phyloP scores from a whole-genome alignment of 495 filamentous ascomycete species.

The Penicillium coprophilum region DNA sequence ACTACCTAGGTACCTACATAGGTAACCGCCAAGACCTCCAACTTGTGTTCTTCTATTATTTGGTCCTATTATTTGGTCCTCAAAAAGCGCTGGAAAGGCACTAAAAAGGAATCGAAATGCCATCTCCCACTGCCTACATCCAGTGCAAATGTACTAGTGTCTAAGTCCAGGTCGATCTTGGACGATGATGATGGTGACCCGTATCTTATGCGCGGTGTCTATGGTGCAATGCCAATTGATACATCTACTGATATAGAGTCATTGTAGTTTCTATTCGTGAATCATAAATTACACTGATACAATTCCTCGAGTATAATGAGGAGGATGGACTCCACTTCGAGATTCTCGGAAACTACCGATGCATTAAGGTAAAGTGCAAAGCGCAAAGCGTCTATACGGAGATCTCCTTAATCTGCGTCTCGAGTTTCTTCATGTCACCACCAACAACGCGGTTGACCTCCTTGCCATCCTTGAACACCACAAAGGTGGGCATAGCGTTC shows the following conservation, averaged over 20 bases:
- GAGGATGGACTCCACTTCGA: background rate
- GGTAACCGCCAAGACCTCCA: background rate
- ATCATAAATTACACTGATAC: background rate
- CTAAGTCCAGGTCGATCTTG: too few relatives aligned
- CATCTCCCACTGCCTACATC: background rate
- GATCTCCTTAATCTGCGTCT: conserved; percentile 43
- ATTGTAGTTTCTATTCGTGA: background rate
- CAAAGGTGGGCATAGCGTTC: conserved; percentile 89
- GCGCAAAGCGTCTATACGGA: conserved; percentile 7
- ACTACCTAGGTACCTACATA: background rate
- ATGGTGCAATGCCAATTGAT: background rate
- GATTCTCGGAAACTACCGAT: background rate
- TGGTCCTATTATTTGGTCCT: background rate
- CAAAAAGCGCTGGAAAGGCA: background rate
- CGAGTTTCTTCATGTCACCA: conserved; percentile 63
- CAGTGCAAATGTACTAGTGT: background rate
- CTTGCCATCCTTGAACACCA: conserved; percentile 72
- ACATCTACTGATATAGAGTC: background rate
- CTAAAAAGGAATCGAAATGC: conserved; percentile 3
- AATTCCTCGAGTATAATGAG: background rate
- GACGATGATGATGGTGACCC: background rate
- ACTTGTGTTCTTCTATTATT: background rate
- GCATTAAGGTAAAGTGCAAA: background rate
- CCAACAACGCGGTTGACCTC: conserved; percentile 61
- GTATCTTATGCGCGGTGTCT: background rate